A percentile compares a stretch with the other conserved stretches of the same genome.
These are phyloP conservation scores for Fomitopsis schrenkii DNA, from an alignment of 1,284 basidiomycete species.

Conservation along the genomic window DNA sequence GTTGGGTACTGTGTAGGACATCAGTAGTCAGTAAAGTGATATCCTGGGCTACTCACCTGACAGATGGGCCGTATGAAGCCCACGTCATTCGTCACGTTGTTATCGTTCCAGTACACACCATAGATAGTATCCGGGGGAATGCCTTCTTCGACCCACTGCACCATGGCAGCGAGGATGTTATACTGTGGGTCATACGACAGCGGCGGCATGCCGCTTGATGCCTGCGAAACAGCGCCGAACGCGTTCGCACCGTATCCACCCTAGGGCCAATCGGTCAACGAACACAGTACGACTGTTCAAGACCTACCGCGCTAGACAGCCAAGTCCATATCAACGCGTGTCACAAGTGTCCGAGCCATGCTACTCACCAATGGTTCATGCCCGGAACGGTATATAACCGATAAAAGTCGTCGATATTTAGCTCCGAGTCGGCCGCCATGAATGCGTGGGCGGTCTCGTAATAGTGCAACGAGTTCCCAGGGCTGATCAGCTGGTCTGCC, in stretches of 20 bases:
- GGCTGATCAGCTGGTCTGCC: constrained; percentile 30
- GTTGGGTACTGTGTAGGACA: constrained; percentile 9
- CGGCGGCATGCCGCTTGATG: constrained; percentile 18
- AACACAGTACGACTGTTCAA: too few species aligned
- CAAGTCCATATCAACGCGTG: not conserved
- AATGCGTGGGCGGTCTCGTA: constrained; percentile 30
- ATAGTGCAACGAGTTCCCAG: constrained; percentile 30
- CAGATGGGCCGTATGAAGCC: constrained; percentile 23
- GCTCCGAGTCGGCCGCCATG: constrained; percentile 17
- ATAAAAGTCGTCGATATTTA: constrained; percentile 31
- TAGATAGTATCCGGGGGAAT: constrained; percentile 29
- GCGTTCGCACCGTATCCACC: constrained; percentile 22
- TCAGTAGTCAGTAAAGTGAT: not conserved
- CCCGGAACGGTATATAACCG: constrained; percentile 38
- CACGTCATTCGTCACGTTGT: constrained; percentile 18
- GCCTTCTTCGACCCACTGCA: constrained; percentile 38
- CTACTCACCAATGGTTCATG: constrained; percentile 34
- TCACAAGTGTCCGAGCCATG: not conserved
- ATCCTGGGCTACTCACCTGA: constrained; percentile 10
- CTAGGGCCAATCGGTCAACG: constrained; percentile 5
- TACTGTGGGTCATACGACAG: constrained; percentile 23
- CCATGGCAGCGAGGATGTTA: constrained; percentile 35
- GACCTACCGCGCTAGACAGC: not conserved
- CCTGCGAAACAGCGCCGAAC: constrained; percentile 20
- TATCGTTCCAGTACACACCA: constrained; percentile 20